Evolutionary conservation across 2,329 filamentous ascomycete genomes (phyloP), one percentile per base, ranked within the genome.

Genomic region (Trichoderma hamatum): DNA sequence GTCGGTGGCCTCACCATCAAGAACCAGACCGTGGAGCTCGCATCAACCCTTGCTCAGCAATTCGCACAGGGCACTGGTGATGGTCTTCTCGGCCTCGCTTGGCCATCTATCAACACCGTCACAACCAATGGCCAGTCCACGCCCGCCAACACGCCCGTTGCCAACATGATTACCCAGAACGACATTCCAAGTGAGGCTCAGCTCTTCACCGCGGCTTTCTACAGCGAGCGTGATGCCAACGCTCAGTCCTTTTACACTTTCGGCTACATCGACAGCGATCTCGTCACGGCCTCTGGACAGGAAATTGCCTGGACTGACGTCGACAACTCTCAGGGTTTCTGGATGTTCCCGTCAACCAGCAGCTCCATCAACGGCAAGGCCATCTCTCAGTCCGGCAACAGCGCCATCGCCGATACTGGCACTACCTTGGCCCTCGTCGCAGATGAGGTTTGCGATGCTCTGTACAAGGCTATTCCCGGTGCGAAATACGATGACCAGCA

Each of bases 221-320:
- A 77, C 0, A 78, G 75, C 46, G 78, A 80, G 61, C 73, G 80
- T 28, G 76, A 76, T 80, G 67, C 82, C 82, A 55, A 86, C 82
- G 69, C 67, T 79, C 77, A 68, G 76, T 77, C 69, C 59, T 73
- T 65, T 46, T 94, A 93, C 80, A 89, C 92, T 74, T 94, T 94
- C 73, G 92, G 92, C 70, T 84, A 79, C 73, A 89, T 94, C 74
- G 90, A 94, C 76, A 75, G 74, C 1, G 89, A 87, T 81, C 62
- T 66, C 4, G 52, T 66, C 36, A 80, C 80, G 66, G 88, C 91
- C 73, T 91, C 90, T 76, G 82, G 78, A 2, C 91, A 91, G 34
- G 74, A 84, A 3, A 84, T 94, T 74, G 79, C 84, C 24, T 92
- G 88, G 76, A 82, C 89, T n/a, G 81, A 84, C 13, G 83, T 93